Percentiles rank a stretch among this genome's conserved stretches.
phyloP scores from a whole-genome alignment of 306 rosid genomes.

The Acacia acuminata region DNA sequence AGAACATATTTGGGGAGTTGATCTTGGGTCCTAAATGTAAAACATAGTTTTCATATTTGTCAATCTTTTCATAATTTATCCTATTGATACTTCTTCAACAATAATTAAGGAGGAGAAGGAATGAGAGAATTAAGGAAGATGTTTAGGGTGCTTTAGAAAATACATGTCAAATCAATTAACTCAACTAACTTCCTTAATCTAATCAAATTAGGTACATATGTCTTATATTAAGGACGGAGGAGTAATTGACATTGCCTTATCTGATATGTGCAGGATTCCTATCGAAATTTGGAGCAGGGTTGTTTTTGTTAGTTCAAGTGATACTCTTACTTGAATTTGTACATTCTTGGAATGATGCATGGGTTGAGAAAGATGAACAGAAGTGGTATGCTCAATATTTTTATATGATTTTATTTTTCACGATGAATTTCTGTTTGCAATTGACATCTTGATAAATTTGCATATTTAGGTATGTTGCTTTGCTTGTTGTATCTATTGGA shows the following conservation, averaged over 20 bases:
- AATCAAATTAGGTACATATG: no score
- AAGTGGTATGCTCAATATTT: constrained; percentile 63
- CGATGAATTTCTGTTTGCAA: constrained; percentile 9
- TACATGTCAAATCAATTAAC: no score
- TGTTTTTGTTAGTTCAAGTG: constrained; percentile 92
- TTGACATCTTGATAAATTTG: constrained; percentile 32
- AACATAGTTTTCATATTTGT: no score
- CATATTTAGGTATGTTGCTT: constrained; percentile 80
- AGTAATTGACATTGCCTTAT: constrained; percentile 13
- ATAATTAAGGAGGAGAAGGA: no score
- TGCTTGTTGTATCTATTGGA: constrained; percentile 73
- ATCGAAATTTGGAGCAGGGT: constrained; percentile 93
- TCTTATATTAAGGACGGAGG: no score
- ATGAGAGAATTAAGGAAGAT: no score
- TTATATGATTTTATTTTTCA: background rate
- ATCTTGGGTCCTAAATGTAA: no score
- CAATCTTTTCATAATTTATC: no score
- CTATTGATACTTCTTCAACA: no score
- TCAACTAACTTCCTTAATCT: no score
- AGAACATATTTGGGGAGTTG: no score
- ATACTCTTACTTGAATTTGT: constrained; percentile 80
- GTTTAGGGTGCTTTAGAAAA: no score
- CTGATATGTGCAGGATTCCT: constrained; percentile 54
- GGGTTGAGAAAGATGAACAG: constrained; percentile 95
- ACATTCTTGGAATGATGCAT: constrained; percentile 92